Evolutionary conservation across 805 yeast species (phyloP).

Genomic region (Candida argentea): DNA sequence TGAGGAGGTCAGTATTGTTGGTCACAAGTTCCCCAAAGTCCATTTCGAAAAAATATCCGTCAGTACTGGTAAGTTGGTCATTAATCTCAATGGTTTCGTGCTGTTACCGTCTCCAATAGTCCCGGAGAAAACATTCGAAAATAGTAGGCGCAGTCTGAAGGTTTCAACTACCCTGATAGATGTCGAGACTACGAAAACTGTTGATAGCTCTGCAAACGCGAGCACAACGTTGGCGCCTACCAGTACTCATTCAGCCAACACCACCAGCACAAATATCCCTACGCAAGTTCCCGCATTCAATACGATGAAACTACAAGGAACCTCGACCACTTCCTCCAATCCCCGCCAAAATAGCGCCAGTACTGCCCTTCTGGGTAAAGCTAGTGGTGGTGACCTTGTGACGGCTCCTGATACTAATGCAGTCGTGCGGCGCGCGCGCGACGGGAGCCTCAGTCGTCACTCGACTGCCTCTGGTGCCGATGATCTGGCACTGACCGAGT

Average conservation of each 20-base stretch:
- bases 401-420: neutral
- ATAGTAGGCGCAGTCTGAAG: conserved; percentile 1
- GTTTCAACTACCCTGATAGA: neutral
- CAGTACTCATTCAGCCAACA: neutral
- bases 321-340: neutral
- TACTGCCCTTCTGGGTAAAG: neutral
- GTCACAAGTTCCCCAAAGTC: conserved; percentile 81
- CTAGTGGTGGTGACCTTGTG: neutral
- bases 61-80: conserved; percentile 66
- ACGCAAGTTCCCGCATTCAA: neutral
- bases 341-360: neutral
- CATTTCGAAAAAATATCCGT: conserved; percentile 82
- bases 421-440: conserved; percentile 1
- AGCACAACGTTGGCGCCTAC: neutral
- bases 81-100: conserved; percentile 63
- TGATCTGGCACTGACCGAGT: conserved; percentile 34
- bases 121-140: conserved; percentile 1
- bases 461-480: conserved; percentile 1
- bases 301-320: neutral
- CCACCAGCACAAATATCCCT: neutral
- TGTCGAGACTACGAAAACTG: neutral
- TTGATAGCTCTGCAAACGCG: conserved; percentile 2
- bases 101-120: conserved; percentile 7
- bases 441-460: conserved; percentile 1
- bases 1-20: conserved; percentile 83